Evolutionary conservation across 805 yeast genomes (phyloP).

Genomic region (Kodamaea leandrae): DNA sequence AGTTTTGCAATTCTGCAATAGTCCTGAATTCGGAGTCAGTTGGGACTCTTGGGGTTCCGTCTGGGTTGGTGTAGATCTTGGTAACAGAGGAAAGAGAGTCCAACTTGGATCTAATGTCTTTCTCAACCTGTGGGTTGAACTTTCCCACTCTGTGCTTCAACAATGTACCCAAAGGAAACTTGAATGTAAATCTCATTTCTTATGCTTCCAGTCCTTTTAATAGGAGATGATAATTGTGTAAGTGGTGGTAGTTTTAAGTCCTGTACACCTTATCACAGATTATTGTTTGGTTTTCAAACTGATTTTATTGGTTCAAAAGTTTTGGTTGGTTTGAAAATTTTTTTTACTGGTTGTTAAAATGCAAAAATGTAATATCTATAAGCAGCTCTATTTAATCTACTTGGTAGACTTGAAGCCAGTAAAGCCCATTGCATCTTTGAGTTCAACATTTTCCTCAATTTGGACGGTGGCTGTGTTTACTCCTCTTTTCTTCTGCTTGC

Average conservation of each 20-base stretch:
- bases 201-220: not conserved
- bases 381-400: no score
- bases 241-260: not conserved
- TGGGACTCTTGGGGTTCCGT: slow-evolving; percentile 72
- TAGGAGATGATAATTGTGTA: not conserved
- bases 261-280: slow-evolving; percentile 3
- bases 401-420: slow-evolving; percentile 52
- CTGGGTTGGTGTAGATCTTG: slow-evolving; percentile 67
- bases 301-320: slow-evolving; percentile 22
- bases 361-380: not conserved
- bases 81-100: slow-evolving; percentile 63
- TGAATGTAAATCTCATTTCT: slow-evolving; percentile 41
- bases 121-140: slow-evolving; percentile 51
- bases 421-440: slow-evolving; percentile 57
- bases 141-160: slow-evolving; percentile 37
- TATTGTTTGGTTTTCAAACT: slow-evolving; percentile 18
- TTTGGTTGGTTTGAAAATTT: slow-evolving; percentile 9
- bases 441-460: slow-evolving; percentile 18
- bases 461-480: slow-evolving; percentile 16
- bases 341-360: slow-evolving; percentile 7
- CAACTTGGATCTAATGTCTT: slow-evolving; percentile 59
- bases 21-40: slow-evolving; percentile 67
- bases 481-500: slow-evolving; percentile 23
- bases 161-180: slow-evolving; percentile 38
- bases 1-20: slow-evolving; percentile 65